Base-by-base conservation (phyloP, 768 basidiomycete genomes). In the Kwoniella dejecticola region DNA sequence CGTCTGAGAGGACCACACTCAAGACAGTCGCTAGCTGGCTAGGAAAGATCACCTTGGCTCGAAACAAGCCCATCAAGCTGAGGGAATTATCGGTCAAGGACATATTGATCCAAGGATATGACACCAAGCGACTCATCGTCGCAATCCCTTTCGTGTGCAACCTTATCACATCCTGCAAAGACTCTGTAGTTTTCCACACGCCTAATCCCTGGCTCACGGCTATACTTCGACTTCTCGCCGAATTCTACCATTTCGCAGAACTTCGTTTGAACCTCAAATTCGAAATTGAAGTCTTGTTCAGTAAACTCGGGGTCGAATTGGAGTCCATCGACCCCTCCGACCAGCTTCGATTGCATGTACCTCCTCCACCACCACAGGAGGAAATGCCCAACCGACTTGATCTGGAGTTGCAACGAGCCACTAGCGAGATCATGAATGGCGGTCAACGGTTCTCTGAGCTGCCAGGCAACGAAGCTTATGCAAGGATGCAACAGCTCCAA, bases 161-260 rank as follows among this genome's bases (percentile, higher is more conserved):
- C 79, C 89, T 92, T 1, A 84, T 99, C 46, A 90, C 93, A 76
- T 90, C 90, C 46, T 92, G 91, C 64, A 84, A 87, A 48, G 87
- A 88, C 74, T 98, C 95, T 30, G 88, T 83, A 66, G 89, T 98
- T 26, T 99, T 99, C 85, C 88, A 85, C 72, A 89, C 92, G 19
- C 96, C 96, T 24, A 99, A 97, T 77, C 96, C 96, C 1, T 99
- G 96, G 96, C 81, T 99, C 50, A 94, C 97, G 89, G 94, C 90
- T 0, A 90, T 99, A 65, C 83, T 98, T 70, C 86, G 89, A 67
- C 83, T 98, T 42, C 85, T 98, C 45, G 90, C 87, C 44, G 96
- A 99, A 77, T 84, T 99, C n/a, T 98, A 99, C 79, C 90, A 94
- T 76, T 94, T 88, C 71, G 95, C 92, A 4, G 94, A 98, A 69